Evolutionary conservation across 2,329 filamentous ascomycete species (phyloP), one percentile per base, ranked within the genome.

Genomic region (Elsinoe australis): DNA sequence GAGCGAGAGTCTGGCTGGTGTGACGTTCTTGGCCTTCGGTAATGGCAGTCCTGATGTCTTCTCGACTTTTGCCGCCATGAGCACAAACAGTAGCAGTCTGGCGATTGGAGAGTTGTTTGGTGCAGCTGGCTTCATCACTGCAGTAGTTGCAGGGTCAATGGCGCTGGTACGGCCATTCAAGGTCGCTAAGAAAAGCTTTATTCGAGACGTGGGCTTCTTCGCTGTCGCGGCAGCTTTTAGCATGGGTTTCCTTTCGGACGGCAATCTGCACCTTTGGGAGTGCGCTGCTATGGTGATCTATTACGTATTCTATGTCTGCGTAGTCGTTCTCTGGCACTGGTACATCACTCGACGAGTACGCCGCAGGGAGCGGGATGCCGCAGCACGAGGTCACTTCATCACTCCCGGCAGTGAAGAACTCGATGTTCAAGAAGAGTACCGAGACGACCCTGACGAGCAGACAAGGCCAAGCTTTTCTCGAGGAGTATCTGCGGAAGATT

Each of bases 21-120:
- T 98, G 21, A 98, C 92, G 0, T 94, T 98, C 59, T 71, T 98
- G 46, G 92, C 92, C 6, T 94, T 98, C 67, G 92, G 92, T 55
- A 98, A 98, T 71, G 92, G 92, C 46, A 96, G 90, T 53, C 92
- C 92, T 2, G 92, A 98, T 66, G 89, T 98, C 36, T 98, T 98
- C 67, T 95, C 89, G 55, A 98, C 92, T 2, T 96, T 98, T 68
- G 92, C 92, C 12, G 94, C 92, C 56, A 96, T 98, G 87, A 83
- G 82, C 60, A 95, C 89, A 18, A 87, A 96, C 61, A 95, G 89
- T 63, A 90, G 90, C n/a, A 94, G 89, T 69, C 78, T 98, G 73
- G 92, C 92, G 1, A 81, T 98, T 32, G 92, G 92, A 36, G 92
- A 98, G 69, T 74, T 98, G 44, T 87, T 98, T 47, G 92, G 92